phyloP scores from a whole-genome alignment of 2,329 filamentous ascomycete species.

The Penicillium sp. region DNA sequence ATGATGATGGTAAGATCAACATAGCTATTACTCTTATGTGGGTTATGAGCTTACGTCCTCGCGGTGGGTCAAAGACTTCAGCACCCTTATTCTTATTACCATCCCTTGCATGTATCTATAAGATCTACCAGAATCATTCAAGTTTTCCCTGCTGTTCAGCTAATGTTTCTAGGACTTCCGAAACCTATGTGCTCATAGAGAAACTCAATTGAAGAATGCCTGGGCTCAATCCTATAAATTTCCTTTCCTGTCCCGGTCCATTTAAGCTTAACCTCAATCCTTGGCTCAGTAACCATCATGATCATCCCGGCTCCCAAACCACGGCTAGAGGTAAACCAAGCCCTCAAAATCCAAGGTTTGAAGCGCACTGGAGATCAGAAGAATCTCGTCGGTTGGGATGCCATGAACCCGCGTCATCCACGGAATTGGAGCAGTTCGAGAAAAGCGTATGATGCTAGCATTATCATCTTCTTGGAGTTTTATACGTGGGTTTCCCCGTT shows the following conservation, averaged over 20 bases:
- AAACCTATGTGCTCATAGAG: background rate
- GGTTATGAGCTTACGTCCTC: background rate
- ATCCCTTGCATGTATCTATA: background rate
- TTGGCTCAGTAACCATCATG: background rate
- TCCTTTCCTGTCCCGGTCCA: background rate
- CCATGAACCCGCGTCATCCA: background rate
- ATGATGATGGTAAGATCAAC: background rate
- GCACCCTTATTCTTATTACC: background rate
- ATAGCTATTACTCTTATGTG: background rate
- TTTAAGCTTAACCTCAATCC: background rate
- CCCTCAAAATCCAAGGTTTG: background rate
- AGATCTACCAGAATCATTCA: background rate
- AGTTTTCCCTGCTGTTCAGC: background rate
- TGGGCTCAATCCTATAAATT: background rate
- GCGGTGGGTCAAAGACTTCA: background rate
- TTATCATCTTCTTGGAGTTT: background rate
- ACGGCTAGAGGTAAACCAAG: background rate
- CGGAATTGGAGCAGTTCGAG: background rate
- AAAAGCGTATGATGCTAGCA: background rate
- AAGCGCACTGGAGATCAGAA: background rate
- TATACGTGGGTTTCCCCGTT: too few relatives aligned
- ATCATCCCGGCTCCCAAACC: background rate
- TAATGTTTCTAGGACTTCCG: background rate
- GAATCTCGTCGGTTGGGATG: background rate
- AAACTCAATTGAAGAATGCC: background rate